phyloP scores from a whole-genome alignment of 192 early-diverging fungal species.

The Ambispora gerdemannii region DNA sequence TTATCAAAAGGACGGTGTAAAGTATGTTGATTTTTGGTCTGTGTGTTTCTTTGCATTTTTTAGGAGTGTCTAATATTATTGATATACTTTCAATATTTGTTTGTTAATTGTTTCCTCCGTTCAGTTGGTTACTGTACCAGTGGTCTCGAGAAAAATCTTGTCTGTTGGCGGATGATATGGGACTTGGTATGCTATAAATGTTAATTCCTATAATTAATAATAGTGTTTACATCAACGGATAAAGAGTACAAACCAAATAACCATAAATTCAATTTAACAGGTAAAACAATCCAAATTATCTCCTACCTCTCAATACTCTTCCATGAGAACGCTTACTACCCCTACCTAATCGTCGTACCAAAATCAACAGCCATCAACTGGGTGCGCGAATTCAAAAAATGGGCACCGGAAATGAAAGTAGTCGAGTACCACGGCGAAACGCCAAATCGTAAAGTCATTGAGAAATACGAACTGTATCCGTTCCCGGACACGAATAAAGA shows the following conservation, averaged over 20 bases:
- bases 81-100: neutral
- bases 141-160: conserved; percentile 56
- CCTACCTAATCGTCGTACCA: conserved; percentile 69
- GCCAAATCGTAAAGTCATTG: conserved; percentile 44
- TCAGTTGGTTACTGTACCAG: conserved; percentile 67
- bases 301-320: conserved; percentile 50
- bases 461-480: conserved; percentile 52
- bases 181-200: conserved; percentile 51
- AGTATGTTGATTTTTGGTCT: conserved; percentile 36
- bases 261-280: conserved; percentile 23
- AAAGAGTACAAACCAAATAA: too few species aligned
- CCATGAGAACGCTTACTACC: conserved; percentile 47
- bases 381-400: conserved; percentile 67
- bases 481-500: conserved; percentile 12
- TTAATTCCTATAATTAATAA: too few species aligned
- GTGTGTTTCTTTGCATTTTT: neutral
- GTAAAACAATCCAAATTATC: conserved; percentile 75
- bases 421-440: conserved; percentile 55
- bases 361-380: conserved; percentile 64
- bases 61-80: conserved; percentile 1
- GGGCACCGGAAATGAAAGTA: conserved; percentile 61
- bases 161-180: conserved; percentile 78
- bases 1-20: conserved; percentile 66
- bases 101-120: neutral
- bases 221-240: too few species aligned